Conservation (phyloP, 2,329 filamentous ascomycete species). For the Pestalotiopsis fici region DNA sequence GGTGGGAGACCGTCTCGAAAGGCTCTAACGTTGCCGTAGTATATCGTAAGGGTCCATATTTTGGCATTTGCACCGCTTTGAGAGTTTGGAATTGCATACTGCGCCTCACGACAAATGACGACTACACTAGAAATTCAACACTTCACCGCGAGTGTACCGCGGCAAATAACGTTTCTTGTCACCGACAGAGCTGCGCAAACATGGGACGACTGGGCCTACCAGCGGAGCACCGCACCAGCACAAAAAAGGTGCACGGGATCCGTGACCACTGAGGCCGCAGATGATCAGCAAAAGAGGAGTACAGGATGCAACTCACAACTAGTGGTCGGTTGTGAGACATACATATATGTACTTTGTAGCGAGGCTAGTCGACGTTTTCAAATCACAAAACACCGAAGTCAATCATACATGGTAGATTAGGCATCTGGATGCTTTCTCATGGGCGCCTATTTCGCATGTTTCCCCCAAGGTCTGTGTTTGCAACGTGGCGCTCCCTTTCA, state of each 20-base stretch:
- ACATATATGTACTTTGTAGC: background rate
- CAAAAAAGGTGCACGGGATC: background rate
- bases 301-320: background rate
- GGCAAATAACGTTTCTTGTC: background rate
- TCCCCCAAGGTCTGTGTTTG: background rate
- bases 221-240: background rate
- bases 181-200: background rate
- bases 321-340: background rate
- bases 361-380: too few relatives aligned
- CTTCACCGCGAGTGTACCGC: background rate
- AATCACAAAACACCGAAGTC: too few relatives aligned
- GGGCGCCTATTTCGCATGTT: too few relatives aligned
- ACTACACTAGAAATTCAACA: background rate
- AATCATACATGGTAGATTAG: too few relatives aligned
- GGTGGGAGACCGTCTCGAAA: background rate
- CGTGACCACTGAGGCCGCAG: background rate
- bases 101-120: background rate
- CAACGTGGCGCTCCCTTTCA: background rate
- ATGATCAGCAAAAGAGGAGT: background rate
- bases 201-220: background rate
- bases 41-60: background rate
- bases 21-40: background rate
- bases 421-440: too few relatives aligned
- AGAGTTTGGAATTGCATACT: background rate
- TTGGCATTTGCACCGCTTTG: background rate